These are phyloP conservation scores for Triticum dicoccoides DNA, from an alignment of 176 grass and related monocot genomes.

Conservation along the genomic window DNA sequence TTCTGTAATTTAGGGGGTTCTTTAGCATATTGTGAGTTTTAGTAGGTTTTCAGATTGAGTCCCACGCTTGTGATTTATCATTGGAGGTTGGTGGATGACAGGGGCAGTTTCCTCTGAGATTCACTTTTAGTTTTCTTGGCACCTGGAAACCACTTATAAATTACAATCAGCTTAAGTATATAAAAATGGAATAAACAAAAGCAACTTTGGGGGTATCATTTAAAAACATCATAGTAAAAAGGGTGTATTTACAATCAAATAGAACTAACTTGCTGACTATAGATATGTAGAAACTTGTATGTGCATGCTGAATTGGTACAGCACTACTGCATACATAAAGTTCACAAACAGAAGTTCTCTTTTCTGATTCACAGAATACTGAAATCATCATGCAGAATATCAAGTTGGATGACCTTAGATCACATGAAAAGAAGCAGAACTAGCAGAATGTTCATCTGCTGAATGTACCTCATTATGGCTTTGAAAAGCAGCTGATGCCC, in stretches of 20 bases:
- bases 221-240: not conserved
- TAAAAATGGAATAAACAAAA: conserved; percentile 18
- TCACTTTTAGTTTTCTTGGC: not conserved
- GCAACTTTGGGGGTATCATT: not conserved
- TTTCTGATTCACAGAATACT: not conserved
- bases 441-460: conserved; percentile 7
- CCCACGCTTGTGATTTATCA: not conserved
- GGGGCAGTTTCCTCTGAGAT: not conserved
- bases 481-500: conserved; percentile 87
- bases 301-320: not conserved
- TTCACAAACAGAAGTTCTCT: conserved; percentile 9
- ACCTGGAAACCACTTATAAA: not conserved
- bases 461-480: conserved; percentile 66
- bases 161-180: not conserved
- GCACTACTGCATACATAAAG: not conserved
- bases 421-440: conserved; percentile 7
- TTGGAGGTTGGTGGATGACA: not conserved
- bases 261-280: conserved; percentile 1
- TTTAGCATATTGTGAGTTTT: not conserved
- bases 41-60: not conserved
- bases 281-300: not conserved
- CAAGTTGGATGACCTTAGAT: not conserved
- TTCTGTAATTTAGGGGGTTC: not conserved
- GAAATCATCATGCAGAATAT: not conserved
- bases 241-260: not conserved